Percentiles rank a stretch among this genome's conserved stretches.
Conservation (phyloP, 371 early-diverging fungal species). For the Smittium mucronatum region DNA sequence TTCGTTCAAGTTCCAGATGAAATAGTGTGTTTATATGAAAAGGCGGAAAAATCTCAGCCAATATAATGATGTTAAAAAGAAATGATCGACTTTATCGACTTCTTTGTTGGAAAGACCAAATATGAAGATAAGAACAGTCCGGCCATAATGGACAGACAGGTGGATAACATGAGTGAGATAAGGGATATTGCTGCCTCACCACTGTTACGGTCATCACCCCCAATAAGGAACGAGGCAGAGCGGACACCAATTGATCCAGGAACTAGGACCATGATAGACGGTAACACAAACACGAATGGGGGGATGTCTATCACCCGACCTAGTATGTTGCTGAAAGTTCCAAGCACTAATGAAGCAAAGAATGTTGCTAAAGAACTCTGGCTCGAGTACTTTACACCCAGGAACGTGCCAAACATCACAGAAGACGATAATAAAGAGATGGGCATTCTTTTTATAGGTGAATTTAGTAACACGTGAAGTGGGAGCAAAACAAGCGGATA, state of each 20-base stretch:
- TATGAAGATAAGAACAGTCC: constrained; percentile 42
- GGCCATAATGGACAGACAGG: constrained; percentile 38
- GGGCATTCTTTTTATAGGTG: constrained; percentile 26
- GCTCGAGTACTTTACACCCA: constrained; percentile 18
- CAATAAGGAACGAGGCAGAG: constrained; percentile 18
- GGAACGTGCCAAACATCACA: constrained; percentile 20
- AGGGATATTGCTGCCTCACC: constrained; percentile 22
- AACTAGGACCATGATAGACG: constrained; percentile 41
- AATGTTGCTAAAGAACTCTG: constrained; percentile 22
- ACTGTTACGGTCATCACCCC: constrained; percentile 25
- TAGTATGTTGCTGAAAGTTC: constrained; percentile 27
- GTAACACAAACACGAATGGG: constrained; percentile 38
- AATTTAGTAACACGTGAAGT: constrained; percentile 29
- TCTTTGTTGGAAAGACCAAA: constrained; percentile 36
- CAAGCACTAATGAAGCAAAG: constrained; percentile 30
- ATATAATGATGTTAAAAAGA: no score
- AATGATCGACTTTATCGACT: background rate
- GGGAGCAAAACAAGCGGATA: constrained; percentile 23
- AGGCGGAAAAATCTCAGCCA: no score
- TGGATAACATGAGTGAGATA: constrained; percentile 38
- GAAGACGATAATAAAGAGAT: constrained; percentile 24
- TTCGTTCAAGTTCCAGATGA: no score
- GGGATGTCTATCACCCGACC: constrained; percentile 28
- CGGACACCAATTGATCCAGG: constrained; percentile 46
- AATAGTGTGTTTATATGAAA: no score